Percentiles rank a stretch among this genome's conserved stretches.
phyloP scores from a whole-genome alignment of 1,284 basidiomycete species.

The Fistulinella staudtii region DNA sequence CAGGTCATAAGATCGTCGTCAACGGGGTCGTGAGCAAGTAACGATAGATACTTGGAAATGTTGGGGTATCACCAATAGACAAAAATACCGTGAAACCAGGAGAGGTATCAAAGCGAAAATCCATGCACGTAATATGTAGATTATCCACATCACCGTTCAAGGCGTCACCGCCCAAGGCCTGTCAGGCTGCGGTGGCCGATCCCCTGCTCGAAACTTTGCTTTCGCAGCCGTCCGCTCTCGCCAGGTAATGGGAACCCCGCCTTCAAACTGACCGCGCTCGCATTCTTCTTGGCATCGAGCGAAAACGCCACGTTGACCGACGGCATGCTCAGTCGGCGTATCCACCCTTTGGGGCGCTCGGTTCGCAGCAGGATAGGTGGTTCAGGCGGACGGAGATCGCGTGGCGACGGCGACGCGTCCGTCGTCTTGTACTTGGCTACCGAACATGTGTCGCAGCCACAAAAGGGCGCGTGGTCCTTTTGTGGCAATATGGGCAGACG shows the following conservation, averaged over 20 bases:
- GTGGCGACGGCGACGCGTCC: conserved; percentile 31
- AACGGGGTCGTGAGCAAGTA: too few relatives aligned
- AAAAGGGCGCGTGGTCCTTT: conserved; percentile 51
- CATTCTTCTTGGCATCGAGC: conserved; percentile 44
- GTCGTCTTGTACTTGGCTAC: conserved; percentile 43
- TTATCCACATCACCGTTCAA: too few relatives aligned
- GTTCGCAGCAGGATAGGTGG: conserved; percentile 41
- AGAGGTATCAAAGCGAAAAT: too few relatives aligned
- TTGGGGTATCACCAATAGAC: too few relatives aligned
- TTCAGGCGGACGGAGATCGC: conserved; percentile 40
- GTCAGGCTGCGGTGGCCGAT: conserved; percentile 41
- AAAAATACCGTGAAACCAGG: too few relatives aligned
- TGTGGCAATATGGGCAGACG: conserved; percentile 22
- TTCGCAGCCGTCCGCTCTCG: conserved; percentile 41
- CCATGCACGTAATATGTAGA: too few relatives aligned
- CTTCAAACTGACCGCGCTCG: conserved; percentile 38
- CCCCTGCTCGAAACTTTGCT: conserved; percentile 45
- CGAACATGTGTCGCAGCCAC: conserved; percentile 60
- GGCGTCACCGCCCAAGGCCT: conserved; percentile 32
- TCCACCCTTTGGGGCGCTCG: conserved; percentile 69
- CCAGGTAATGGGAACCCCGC: conserved; percentile 24
- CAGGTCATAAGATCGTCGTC: too few relatives aligned
- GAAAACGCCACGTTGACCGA: conserved; percentile 54
- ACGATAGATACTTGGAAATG: too few relatives aligned
- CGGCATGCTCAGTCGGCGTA: conserved; percentile 72